phyloP scores from a whole-genome alignment of 2,329 filamentous ascomycete genomes.

The Zasmidium cellare region DNA sequence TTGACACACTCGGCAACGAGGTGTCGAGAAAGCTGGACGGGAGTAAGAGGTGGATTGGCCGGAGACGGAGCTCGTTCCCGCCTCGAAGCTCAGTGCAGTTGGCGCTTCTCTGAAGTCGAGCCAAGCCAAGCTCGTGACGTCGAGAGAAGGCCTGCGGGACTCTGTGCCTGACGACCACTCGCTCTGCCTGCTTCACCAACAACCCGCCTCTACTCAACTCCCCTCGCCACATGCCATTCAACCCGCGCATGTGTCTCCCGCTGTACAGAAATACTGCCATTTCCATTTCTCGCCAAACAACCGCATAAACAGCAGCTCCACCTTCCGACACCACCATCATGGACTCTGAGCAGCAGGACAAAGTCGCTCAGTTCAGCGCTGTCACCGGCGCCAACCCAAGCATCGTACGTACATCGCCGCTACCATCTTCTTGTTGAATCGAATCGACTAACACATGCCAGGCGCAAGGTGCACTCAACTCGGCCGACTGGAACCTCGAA shows the following conservation, averaged over 20 bases:
- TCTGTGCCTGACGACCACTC: constrained; percentile 3
- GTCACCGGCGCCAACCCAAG: constrained; percentile 37
- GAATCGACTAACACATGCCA: constrained; percentile 20
- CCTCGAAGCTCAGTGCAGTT: neutral
- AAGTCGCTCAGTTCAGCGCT: constrained; percentile 38
- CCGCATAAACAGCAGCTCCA: constrained; percentile 4
- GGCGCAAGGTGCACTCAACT: constrained; percentile 46
- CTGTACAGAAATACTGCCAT: neutral
- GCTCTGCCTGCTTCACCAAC: neutral
- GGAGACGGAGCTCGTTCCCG: neutral
- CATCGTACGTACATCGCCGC: constrained; percentile 26
- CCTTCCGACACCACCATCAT: constrained; percentile 20
- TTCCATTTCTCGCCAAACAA: neutral
- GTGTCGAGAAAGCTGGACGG: neutral
- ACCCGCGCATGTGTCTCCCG: neutral
- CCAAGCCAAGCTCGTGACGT: neutral
- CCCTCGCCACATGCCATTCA: neutral
- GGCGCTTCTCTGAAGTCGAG: neutral
- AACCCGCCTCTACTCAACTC: neutral
- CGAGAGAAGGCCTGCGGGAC: neutral
- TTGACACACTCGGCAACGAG: neutral
- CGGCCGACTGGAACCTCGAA: constrained; percentile 48
- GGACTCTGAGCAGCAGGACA: constrained; percentile 32
- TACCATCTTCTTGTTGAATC: neutral
- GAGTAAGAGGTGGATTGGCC: neutral